phyloP scores from a whole-genome alignment of 768 basidiomycete genomes.

The Pleurotus platypus region DNA sequence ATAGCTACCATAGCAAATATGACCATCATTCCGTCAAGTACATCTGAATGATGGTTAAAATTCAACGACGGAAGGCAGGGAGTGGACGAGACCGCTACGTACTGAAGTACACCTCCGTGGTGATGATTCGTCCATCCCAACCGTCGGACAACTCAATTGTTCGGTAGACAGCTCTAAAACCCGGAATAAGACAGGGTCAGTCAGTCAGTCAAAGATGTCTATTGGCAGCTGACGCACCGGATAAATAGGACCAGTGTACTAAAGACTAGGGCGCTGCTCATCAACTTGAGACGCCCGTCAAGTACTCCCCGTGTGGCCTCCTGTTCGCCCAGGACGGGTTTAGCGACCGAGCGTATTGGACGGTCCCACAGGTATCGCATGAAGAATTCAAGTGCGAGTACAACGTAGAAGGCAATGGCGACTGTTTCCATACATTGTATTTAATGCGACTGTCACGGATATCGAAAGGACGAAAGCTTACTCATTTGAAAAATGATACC shows the following conservation, averaged over 20 bases:
- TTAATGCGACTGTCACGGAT: not conserved
- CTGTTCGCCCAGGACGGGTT: conserved; percentile 24
- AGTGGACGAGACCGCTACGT: conserved; percentile 10
- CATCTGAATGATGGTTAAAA: conserved; percentile 30
- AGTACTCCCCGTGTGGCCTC: conserved; percentile 10
- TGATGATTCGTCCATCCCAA: conserved; percentile 36
- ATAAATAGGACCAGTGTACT: conserved; percentile 46
- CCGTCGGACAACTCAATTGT: conserved; percentile 37
- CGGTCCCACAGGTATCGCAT: conserved; percentile 32
- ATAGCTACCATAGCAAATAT: conserved; percentile 44
- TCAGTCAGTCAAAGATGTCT: too few relatives aligned
- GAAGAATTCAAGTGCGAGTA: conserved; percentile 42
- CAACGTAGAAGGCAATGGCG: conserved; percentile 37
- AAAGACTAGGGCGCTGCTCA: conserved; percentile 30
- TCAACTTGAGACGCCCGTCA: conserved; percentile 21
- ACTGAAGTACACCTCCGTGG: conserved; percentile 36
- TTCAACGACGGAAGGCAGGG: conserved; percentile 17
- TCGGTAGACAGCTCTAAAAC: conserved; percentile 35
- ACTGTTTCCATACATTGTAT: conserved; percentile 20
- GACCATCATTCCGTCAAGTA: conserved; percentile 49
- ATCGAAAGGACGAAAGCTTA: conserved; percentile 9
- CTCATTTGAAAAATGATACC: conserved; percentile 61
- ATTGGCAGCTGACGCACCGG: conserved; percentile 27
- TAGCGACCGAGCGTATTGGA: conserved; percentile 29
- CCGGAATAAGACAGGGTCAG: not conserved